phyloP scores from a whole-genome alignment of 495 filamentous ascomycete species.

The Xylaria curta region DNA sequence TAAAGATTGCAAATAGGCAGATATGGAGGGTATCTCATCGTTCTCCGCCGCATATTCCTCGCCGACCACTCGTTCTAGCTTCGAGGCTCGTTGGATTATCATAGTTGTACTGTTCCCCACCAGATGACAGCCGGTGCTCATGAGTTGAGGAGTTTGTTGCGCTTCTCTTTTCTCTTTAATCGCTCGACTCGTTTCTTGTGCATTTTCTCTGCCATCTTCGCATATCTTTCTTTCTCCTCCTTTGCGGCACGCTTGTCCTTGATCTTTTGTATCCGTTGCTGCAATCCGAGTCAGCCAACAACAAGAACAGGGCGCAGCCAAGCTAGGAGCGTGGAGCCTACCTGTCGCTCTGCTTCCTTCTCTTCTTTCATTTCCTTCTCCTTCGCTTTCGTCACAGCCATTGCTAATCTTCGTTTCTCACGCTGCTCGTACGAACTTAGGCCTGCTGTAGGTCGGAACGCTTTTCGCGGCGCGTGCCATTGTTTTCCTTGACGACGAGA shows the following conservation, averaged over 20 bases:
- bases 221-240: conserved; percentile 91
- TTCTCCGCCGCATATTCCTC: background rate
- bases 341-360: conserved; percentile 86
- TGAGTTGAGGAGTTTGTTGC: conserved; percentile 94
- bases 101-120: background rate
- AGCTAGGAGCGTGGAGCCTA: conserved; percentile 43
- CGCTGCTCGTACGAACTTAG: conserved; percentile 81
- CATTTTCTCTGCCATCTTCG: conserved; percentile 97
- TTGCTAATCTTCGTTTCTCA: conserved; percentile 64
- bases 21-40: background rate
- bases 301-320: background rate
- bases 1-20: background rate
- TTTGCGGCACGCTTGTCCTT: conserved; percentile 84
- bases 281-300: conserved; percentile 25
- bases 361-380: conserved; percentile 96
- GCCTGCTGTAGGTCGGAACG: conserved; percentile 85
- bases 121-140: conserved; percentile 50
- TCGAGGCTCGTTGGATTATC: background rate
- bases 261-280: conserved; percentile 78
- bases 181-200: conserved; percentile 92
- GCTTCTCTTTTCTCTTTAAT: conserved; percentile 92
- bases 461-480: conserved; percentile 82
- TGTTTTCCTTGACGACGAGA: conserved; percentile 76
- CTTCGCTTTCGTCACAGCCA: conserved; percentile 78
- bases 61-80: background rate